Percentiles rank a stretch among this genome's conserved stretches.
Evolutionary conservation across 148 eudicot species (phyloP).

Genomic region (Arbutus unedo): DNA sequence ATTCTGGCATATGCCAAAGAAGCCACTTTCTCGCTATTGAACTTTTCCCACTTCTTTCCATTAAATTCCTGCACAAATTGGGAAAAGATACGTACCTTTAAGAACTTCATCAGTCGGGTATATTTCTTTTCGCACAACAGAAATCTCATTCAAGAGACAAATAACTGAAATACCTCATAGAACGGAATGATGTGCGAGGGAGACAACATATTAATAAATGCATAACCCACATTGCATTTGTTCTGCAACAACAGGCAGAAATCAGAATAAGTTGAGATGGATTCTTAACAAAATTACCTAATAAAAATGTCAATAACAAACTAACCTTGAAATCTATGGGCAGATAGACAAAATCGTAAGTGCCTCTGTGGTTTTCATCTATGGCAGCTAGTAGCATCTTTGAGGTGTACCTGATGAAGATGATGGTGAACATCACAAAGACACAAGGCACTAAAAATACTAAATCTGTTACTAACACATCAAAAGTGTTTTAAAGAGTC

Average conservation of each 20-base stretch:
- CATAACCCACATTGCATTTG: slow-evolving; percentile 96
- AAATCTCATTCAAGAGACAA: not conserved
- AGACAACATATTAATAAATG: slow-evolving; percentile 88
- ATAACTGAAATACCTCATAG: slow-evolving; percentile 50
- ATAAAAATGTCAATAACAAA: not conserved
- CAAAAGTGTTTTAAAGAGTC: not conserved
- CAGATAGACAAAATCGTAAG: slow-evolving; percentile 87
- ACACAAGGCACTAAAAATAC: not conserved
- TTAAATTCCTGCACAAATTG: slow-evolving; percentile 55
- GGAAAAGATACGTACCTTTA: not conserved
- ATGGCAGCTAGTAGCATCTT: slow-evolving; percentile 93
- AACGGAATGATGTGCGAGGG: slow-evolving; percentile 78
- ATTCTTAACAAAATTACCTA: not conserved
- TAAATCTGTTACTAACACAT: not conserved
- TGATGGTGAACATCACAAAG: not conserved
- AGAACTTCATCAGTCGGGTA: not conserved
- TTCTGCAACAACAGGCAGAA: slow-evolving; percentile 52
- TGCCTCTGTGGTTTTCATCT: slow-evolving; percentile 76
- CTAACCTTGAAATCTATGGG: slow-evolving; percentile 94
- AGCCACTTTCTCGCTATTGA: slow-evolving; percentile 92
- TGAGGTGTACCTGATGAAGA: slow-evolving; percentile 74
- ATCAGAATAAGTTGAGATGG: slow-evolving; percentile 5
- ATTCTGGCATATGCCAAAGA: slow-evolving; percentile 88
- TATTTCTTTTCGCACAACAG: not conserved
- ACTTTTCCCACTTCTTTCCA: slow-evolving; percentile 95